Evolutionary conservation across 768 basidiomycete genomes (phyloP).

Genomic region (Boletus huronensis): DNA sequence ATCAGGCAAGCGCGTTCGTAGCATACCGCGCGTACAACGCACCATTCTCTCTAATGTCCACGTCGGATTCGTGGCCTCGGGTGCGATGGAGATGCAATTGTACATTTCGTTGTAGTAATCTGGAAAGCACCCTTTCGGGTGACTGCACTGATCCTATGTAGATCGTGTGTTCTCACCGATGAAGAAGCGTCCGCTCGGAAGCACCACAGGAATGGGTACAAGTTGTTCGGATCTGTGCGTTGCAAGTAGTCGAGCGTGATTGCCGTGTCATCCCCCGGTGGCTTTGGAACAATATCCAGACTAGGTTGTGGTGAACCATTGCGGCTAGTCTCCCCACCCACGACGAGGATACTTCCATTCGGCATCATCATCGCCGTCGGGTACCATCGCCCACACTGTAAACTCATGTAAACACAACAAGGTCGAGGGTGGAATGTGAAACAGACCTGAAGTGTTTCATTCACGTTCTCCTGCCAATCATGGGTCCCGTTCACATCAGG

Average conservation of each 20-base stretch:
- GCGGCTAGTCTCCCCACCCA: conserved; percentile 72
- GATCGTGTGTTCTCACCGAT: conserved; percentile 45
- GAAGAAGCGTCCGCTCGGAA: conserved; percentile 69
- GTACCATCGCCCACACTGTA: conserved; percentile 67
- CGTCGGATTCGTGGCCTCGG: conserved; percentile 56
- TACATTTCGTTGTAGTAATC: conserved; percentile 82
- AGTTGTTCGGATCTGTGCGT: conserved; percentile 74
- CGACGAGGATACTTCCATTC: conserved; percentile 70
- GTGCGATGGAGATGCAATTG: conserved; percentile 65
- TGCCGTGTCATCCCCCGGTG: conserved; percentile 59
- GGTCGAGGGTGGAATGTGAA: not conserved
- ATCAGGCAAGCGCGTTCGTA: not conserved
- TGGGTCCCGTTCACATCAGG: conserved; percentile 69
- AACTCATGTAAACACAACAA: not conserved
- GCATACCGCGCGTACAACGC: conserved; percentile 17
- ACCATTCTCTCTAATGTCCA: conserved; percentile 84
- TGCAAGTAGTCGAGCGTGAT: conserved; percentile 62
- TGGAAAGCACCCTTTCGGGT: conserved; percentile 22
- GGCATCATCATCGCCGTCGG: conserved; percentile 66
- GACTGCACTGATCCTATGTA: not conserved
- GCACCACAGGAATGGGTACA: conserved; percentile 73
- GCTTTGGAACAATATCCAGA: conserved; percentile 68
- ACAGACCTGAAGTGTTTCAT: conserved; percentile 56
- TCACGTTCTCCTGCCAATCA: conserved; percentile 74
- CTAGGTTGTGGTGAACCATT: conserved; percentile 65